Percentiles rank a stretch among this genome's conserved stretches.
These are phyloP conservation scores for Coelastrella sp. DNA, from an alignment of 139 green algal genomes.

Conservation along the genomic window DNA sequence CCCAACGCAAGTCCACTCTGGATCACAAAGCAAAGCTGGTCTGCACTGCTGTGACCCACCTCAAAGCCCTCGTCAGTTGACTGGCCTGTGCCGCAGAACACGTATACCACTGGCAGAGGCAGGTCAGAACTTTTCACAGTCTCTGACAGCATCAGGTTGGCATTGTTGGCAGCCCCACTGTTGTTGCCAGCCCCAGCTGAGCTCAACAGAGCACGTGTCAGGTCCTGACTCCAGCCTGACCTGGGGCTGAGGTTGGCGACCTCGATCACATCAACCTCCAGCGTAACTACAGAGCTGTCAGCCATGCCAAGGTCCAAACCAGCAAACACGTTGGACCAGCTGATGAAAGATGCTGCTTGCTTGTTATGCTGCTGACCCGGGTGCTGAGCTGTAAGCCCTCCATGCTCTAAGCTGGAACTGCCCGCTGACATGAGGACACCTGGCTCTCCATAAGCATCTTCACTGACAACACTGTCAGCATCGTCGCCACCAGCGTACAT, in stretches of 20 bases:
- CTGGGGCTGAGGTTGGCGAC: slow-evolving; percentile 48
- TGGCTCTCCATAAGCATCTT: not conserved
- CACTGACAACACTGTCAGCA: not conserved
- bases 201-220: slow-evolving; percentile 23
- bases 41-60: slow-evolving; percentile 26
- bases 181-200: not conserved
- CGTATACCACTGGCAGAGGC: slow-evolving; percentile 42
- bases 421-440: not conserved
- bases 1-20: no score
- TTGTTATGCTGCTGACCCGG: no score
- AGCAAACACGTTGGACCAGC: not conserved
- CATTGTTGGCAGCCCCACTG: not conserved
- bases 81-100: slow-evolving; percentile 31
- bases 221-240: slow-evolving; percentile 41
- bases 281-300: slow-evolving; percentile 62
- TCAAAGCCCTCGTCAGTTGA: slow-evolving; percentile 18
- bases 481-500: no score
- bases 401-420: not conserved
- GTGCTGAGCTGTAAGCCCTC: not conserved
- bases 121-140: slow-evolving; percentile 20
- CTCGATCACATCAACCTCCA: slow-evolving; percentile 70
- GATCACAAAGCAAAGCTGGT: no score
- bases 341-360: not conserved
- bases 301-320: slow-evolving; percentile 50
- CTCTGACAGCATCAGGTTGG: slow-evolving; percentile 15